phyloP scores from a whole-genome alignment of 2,329 filamentous ascomycete species.

The Pseudogymnoascus sp. region DNA sequence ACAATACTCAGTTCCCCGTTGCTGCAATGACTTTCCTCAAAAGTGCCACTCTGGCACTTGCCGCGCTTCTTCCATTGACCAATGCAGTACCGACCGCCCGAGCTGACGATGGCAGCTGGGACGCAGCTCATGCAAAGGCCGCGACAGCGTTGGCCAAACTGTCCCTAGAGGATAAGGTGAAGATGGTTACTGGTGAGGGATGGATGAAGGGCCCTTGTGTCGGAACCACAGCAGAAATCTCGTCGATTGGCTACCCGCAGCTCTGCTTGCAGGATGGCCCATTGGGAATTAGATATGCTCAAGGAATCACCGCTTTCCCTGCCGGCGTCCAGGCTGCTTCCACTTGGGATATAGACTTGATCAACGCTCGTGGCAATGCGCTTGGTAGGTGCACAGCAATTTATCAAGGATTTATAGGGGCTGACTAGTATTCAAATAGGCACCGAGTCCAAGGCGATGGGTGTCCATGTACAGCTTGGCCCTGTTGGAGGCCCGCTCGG shows the following conservation, averaged over 20 bases:
- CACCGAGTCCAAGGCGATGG: slow-evolving; percentile 59
- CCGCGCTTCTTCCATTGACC: neutral
- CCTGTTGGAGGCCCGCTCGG: slow-evolving; percentile 70
- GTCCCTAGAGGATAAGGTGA: slow-evolving; percentile 68
- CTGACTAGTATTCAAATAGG: slow-evolving; percentile 41
- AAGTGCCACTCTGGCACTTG: neutral
- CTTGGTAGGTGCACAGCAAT: neutral
- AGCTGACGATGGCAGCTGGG: slow-evolving; percentile 41
- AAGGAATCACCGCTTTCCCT: slow-evolving; percentile 67
- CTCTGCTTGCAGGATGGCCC: slow-evolving; percentile 77
- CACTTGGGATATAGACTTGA: slow-evolving; percentile 71
- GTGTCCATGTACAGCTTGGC: slow-evolving; percentile 66
- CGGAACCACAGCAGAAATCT: slow-evolving; percentile 50
- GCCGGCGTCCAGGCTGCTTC: slow-evolving; percentile 71
- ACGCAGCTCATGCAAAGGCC: slow-evolving; percentile 61
- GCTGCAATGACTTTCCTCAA: neutral
- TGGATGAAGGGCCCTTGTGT: slow-evolving; percentile 66
- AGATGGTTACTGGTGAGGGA: slow-evolving; percentile 68
- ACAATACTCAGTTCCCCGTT: neutral
- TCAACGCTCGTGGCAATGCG: slow-evolving; percentile 56
- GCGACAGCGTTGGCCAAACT: slow-evolving; percentile 58
- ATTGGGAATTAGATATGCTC: slow-evolving; percentile 63
- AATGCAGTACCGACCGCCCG: neutral
- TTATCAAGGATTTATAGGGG: neutral
- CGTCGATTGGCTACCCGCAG: slow-evolving; percentile 56